Evolutionary conservation across 768 basidiomycete genomes (phyloP).

Genomic region (Naematelia aurantialba): DNA sequence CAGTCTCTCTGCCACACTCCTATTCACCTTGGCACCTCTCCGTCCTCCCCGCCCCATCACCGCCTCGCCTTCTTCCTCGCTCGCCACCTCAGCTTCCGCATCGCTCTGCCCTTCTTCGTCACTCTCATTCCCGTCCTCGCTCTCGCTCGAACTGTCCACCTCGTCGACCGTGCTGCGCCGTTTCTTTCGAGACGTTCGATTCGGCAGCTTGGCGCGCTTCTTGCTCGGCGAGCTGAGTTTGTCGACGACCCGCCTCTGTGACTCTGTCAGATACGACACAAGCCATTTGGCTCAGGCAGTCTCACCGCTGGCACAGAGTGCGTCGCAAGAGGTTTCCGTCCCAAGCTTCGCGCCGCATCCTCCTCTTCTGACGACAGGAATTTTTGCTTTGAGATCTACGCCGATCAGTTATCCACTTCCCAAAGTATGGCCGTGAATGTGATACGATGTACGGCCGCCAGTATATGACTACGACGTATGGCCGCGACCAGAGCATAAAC

Average conservation of each 20-base stretch:
- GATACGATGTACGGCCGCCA: too few species aligned
- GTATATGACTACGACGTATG: too few species aligned
- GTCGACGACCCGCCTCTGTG: slow-evolving; percentile 17
- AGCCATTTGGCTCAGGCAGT: background rate
- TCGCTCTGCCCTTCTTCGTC: slow-evolving; percentile 24
- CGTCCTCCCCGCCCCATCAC: slow-evolving; percentile 41
- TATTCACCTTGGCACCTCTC: slow-evolving; percentile 41
- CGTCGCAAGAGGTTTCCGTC: background rate
- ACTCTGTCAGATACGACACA: background rate
- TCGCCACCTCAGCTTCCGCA: slow-evolving; percentile 21
- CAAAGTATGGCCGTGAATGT: too few species aligned
- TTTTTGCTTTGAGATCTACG: background rate
- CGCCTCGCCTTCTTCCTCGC: slow-evolving; percentile 19
- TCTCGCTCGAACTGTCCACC: slow-evolving; percentile 17
- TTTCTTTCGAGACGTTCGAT: slow-evolving; percentile 11
- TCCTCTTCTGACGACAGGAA: background rate
- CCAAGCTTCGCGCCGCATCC: background rate
- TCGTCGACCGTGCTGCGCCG: slow-evolving; percentile 8
- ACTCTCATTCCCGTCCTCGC: slow-evolving; percentile 26
- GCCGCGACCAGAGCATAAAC: too few species aligned
- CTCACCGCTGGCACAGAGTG: slow-evolving; percentile 10
- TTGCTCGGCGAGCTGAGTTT: slow-evolving; percentile 7
- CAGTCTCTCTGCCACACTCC: background rate
- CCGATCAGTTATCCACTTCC: too few species aligned
- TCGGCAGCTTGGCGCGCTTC: slow-evolving; percentile 9